Base-by-base conservation (phyloP, 2,329 filamentous ascomycete genomes). In the Fusarium guadeloupense region DNA sequence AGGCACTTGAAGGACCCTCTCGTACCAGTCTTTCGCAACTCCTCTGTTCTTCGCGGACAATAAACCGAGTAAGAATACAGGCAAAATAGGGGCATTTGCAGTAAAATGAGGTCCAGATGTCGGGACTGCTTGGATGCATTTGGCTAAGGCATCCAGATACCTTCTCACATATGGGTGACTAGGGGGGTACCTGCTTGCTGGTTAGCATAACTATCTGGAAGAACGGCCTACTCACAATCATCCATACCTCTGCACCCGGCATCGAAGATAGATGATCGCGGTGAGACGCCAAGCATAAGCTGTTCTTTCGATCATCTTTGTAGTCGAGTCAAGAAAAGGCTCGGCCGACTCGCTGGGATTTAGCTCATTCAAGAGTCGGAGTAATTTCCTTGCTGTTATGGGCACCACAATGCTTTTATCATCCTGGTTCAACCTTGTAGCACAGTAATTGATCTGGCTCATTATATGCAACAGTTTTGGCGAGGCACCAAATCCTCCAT, bases 241-340 rank as follows among this genome's bases (percentile, higher is more conserved):
- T 48, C 17, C 45, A 25, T 48, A 48, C 45, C 45, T 48, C 25
- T 48, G 45, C 19, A 48, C 45, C 25, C 45, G 45, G 19, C 45
- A 48, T 48, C 21, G 45, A 48, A 48, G 45, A 40, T 48, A 48
- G 45, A 48, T 48, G 45, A 48, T 48, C 20, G 45, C 45, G 17
- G 45, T 39, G 35, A 48, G 45, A 48, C 39, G 45, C 45, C 45
- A 48, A 33, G 45, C 45, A 48, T 48, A 48, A 48, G 33, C 45
- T 48, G 26, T 48, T 38, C 17, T 13, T 48, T 48, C 45, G 45
- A 48, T 48, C 26, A 31, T 31, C 14, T 48, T 48, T n/a, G 17
- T 37, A 37, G 42, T 37, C 3, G 42, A 16, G 16, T 45, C 42
- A 45, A 37, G 25, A 37, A 17, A 16, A 28, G 42, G 21, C 30